Conservation (phyloP, 805 yeast species). For the Jamesozyma jinghongensis region DNA sequence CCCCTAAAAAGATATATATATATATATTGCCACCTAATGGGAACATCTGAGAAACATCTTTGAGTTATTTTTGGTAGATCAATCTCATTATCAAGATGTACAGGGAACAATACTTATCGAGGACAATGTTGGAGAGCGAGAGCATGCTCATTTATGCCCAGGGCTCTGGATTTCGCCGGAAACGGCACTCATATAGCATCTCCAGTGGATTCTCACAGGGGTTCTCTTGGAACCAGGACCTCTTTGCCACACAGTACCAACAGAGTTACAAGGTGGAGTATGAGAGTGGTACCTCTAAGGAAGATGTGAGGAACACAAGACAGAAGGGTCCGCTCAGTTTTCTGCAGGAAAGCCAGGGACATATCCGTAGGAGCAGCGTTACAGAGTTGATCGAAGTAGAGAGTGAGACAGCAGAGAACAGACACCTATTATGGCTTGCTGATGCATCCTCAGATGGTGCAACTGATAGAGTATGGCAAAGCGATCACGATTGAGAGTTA, state of each 20-base stretch:
- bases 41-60: too few relatives aligned
- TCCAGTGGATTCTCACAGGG: slow-evolving; percentile 43
- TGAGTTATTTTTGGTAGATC: too few relatives aligned
- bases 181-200: too few relatives aligned
- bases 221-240: slow-evolving; percentile 65
- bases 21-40: too few relatives aligned
- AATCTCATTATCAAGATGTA: too few relatives aligned
- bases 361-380: background rate
- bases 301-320: slow-evolving; percentile 1
- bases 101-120: background rate
- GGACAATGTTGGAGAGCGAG: background rate
- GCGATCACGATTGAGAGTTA: too few relatives aligned
- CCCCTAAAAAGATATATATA: too few relatives aligned
- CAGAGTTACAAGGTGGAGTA: slow-evolving; percentile 39
- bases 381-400: background rate
- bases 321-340: background rate
- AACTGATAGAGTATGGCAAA: too few relatives aligned
- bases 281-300: slow-evolving; percentile 14
- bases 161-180: background rate
- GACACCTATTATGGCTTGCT: background rate
- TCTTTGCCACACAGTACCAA: slow-evolving; percentile 63
- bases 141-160: background rate
- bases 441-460: too few relatives aligned
- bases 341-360: background rate
- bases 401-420: slow-evolving; percentile 3